Conservation (phyloP, 805 yeast genomes). For the Yamadazyma laniorum region DNA sequence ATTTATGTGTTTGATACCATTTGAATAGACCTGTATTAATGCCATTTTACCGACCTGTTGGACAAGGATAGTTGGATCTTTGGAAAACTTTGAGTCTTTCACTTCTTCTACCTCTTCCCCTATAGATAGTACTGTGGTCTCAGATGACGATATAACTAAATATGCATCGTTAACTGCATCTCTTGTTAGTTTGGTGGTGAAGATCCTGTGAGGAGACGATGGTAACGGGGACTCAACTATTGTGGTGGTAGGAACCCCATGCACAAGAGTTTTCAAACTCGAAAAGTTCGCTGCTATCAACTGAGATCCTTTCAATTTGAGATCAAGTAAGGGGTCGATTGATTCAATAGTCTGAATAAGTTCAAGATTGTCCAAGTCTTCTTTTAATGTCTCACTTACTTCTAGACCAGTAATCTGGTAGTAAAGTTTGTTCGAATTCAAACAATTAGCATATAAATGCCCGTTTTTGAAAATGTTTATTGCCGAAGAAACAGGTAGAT, state of each 20-base stretch:
- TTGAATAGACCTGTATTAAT: conserved; percentile 67
- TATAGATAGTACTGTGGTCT: conserved; percentile 70
- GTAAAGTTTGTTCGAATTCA: conserved; percentile 60
- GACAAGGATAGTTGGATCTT: conserved; percentile 63
- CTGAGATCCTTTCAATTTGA: conserved; percentile 19
- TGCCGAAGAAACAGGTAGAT: conserved; percentile 58
- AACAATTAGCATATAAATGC: conserved; percentile 64
- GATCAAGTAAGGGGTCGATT: conserved; percentile 51
- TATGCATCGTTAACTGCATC: conserved; percentile 56
- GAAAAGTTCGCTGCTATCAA: conserved; percentile 10
- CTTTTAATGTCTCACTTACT: conserved; percentile 62
- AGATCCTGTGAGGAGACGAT: conserved; percentile 53
- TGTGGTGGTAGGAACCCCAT: conserved; percentile 60
- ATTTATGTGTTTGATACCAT: conserved; percentile 61
- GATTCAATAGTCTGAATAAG: conserved; percentile 50
- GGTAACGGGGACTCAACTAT: conserved; percentile 80
- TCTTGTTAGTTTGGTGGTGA: conserved; percentile 53
- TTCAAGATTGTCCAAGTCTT: conserved; percentile 53
- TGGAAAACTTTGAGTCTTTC: conserved; percentile 59
- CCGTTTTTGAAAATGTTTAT: conserved; percentile 72
- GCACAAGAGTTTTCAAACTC: conserved; percentile 43
- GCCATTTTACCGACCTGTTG: conserved; percentile 64
- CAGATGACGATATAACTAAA: conserved; percentile 60
- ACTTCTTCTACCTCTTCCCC: conserved; percentile 82
- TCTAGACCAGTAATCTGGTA: conserved; percentile 62